Percentiles rank a stretch among this genome's conserved stretches.
Evolutionary conservation across 1,284 basidiomycete species (phyloP).

Genomic region (Porphyrellus sp.): DNA sequence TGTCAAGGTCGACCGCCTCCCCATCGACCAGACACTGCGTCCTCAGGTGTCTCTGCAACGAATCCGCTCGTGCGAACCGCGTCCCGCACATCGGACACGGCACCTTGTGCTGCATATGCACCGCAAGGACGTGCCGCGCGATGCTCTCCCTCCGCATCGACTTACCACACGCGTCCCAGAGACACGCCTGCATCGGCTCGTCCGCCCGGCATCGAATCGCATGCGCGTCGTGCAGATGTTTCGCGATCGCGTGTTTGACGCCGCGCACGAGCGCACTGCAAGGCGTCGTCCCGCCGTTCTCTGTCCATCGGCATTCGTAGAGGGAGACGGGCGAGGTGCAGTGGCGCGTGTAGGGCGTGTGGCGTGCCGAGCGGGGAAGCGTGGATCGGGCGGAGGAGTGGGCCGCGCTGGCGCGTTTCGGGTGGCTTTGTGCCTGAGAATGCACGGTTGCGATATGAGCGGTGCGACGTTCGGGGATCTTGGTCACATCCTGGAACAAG

Average conservation of each 20-base stretch:
- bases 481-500: not conserved
- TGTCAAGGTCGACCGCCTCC: not conserved
- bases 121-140: slow-evolving; percentile 22
- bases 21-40: slow-evolving; percentile 7
- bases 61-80: slow-evolving; percentile 24
- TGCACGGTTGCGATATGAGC: not conserved
- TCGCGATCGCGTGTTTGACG: slow-evolving; percentile 15
- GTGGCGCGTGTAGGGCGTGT: slow-evolving; percentile 11
- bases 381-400: not conserved
- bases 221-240: slow-evolving; percentile 15
- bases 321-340: not conserved
- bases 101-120: slow-evolving; percentile 24
- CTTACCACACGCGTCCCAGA: slow-evolving; percentile 16
- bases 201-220: slow-evolving; percentile 4
- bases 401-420: not conserved
- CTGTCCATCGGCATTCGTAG: slow-evolving; percentile 18
- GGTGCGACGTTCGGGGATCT: not conserved
- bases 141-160: slow-evolving; percentile 28
- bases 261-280: slow-evolving; percentile 6
- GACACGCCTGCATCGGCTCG: slow-evolving; percentile 7
- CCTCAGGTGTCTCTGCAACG: slow-evolving; percentile 25
- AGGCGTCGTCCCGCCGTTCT: not conserved
- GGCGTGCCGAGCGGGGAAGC: not conserved
- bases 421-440: not conserved
- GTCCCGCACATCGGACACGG: slow-evolving; percentile 14